Base-by-base conservation (phyloP, 2,329 filamentous ascomycete genomes). In the Claviceps sp. region DNA sequence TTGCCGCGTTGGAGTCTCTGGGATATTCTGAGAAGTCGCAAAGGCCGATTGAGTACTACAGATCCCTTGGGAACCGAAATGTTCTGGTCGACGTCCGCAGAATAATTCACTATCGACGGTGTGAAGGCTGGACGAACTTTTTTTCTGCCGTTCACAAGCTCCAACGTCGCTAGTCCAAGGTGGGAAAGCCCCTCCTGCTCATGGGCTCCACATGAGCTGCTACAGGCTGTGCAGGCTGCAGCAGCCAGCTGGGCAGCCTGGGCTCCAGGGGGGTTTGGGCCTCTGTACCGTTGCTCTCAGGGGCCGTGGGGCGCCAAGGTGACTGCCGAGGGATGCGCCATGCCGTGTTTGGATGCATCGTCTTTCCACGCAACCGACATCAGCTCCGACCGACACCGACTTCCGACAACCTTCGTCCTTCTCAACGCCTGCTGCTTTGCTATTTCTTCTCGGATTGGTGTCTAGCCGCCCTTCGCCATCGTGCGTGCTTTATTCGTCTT, bases 91-190 rank as follows among this genome's bases (percentile, higher is more conserved):
- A 34, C 22, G 37, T 46, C 41, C 2, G 5, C 47, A 30, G 7
- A 41, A 42, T 18, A 20, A 22, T 38, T 47, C 34, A 40, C 9
- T 11, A 14, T 9, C 18, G 2, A 42, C 18, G 41, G n/a, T 3
- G 16, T 22, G 41, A 20, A 42, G 51, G 48, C 47, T 47, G 37
- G 48, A 52, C 48, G 51, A 59, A 56, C 58, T 58, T 58, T 63
- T 63, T 63, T 63, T 61, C 58, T 37, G 45, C 20, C 56, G 56
- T 42, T 37, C 47, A 41, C 22, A 26, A 44, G n/a, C 40, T 37
- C 46, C 22, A 37, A 45, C 34, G 18, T 30, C 20, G 43, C 48
- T 47, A 47, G 34, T 37, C 38, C 14, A n/a, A 30, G 24, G 14
- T 42, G 24, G 48, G 43, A 43, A 37, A 16, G 26, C 26, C 41